Conservation (phyloP, 2,329 filamentous ascomycete genomes). For the Claviceps monticola region DNA sequence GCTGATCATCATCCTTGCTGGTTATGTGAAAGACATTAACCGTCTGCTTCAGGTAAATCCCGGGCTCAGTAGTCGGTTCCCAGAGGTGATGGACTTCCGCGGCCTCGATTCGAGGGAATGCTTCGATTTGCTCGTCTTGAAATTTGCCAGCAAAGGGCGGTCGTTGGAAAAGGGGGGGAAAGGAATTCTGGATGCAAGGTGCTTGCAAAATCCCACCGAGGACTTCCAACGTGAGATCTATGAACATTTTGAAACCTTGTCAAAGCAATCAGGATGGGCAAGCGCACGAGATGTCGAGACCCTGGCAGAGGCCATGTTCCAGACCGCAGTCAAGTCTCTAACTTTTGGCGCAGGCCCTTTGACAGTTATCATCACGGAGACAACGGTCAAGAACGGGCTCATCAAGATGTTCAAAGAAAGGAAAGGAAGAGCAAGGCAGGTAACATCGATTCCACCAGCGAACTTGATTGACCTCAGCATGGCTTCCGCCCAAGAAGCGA, state of each 20-base stretch:
- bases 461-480: not conserved
- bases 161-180: slow-evolving; percentile 10
- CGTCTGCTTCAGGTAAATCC: slow-evolving; percentile 45
- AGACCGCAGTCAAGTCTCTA: not conserved
- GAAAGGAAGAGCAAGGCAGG: not conserved
- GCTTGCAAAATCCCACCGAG: slow-evolving; percentile 10
- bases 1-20: slow-evolving; percentile 54
- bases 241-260: slow-evolving; percentile 24
- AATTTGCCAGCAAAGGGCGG: slow-evolving; percentile 23
- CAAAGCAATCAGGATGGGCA: slow-evolving; percentile 34
- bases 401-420: not conserved
- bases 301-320: slow-evolving; percentile 37
- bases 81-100: slow-evolving; percentile 44
- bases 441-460: not conserved
- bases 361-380: not conserved
- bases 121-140: slow-evolving; percentile 15
- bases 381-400: not conserved
- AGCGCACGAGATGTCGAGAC: slow-evolving; percentile 49
- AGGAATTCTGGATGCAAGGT: slow-evolving; percentile 11
- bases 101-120: slow-evolving; percentile 29
- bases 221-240: slow-evolving; percentile 7
- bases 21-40: slow-evolving; percentile 55
- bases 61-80: slow-evolving; percentile 51
- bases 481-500: not conserved
- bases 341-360: slow-evolving; percentile 7